Evolutionary conservation across 2,329 filamentous ascomycete species (phyloP).

Genomic region (Nemania serpens): DNA sequence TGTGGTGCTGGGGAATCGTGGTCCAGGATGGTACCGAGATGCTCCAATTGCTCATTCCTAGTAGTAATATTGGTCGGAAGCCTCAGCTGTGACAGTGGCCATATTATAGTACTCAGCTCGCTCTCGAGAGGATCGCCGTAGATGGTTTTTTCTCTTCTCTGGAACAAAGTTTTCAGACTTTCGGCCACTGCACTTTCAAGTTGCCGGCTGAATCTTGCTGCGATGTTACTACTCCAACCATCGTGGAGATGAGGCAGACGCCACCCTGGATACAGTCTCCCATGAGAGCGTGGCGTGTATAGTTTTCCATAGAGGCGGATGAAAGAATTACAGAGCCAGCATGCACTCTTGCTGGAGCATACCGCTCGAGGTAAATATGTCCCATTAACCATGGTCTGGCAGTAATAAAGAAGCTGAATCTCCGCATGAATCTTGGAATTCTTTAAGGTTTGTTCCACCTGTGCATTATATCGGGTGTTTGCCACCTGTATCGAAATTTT

Average conservation of each 20-base stretch:
- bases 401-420: constrained; percentile 53
- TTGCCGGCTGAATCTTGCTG: constrained; percentile 20
- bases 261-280: constrained; percentile 52
- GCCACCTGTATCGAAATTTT: constrained; percentile 1
- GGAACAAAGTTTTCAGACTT: constrained; percentile 23
- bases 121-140: constrained; percentile 31
- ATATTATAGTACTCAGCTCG: constrained; percentile 11
- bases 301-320: constrained; percentile 49
- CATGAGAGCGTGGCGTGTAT: constrained; percentile 49
- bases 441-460: constrained; percentile 24
- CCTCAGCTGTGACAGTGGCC: background rate
- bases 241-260: constrained; percentile 42
- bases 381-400: constrained; percentile 39
- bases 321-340: constrained; percentile 56
- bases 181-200: constrained; percentile 10
- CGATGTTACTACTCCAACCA: constrained; percentile 1
- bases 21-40: background rate
- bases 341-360: constrained; percentile 55
- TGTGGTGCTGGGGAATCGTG: background rate
- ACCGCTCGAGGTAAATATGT: constrained; percentile 47
- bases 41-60: background rate
- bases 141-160: background rate
- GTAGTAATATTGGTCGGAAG: background rate
- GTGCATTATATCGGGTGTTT: constrained; percentile 15
- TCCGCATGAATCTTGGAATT: constrained; percentile 54